Base-by-base conservation (phyloP, 2,329 filamentous ascomycete species). In the Talaromyces piceae region DNA sequence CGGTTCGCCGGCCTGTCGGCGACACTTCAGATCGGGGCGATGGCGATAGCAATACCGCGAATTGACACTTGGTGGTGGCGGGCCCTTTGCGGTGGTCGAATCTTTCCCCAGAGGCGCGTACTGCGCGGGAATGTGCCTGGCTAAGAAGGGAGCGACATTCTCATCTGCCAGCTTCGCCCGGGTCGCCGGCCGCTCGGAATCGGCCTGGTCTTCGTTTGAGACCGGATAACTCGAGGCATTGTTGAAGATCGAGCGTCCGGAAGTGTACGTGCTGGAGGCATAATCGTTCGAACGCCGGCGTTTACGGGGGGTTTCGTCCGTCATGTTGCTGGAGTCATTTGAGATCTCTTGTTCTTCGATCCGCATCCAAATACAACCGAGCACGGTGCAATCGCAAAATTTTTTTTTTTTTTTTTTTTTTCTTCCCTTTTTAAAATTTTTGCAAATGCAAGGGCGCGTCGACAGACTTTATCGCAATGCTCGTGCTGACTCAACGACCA, bases 31-130 rank as follows among this genome's bases (percentile, higher is more conserved):
- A 68, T 97, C 93, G 2, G 93, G 93, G 49, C 88, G 80, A 69
- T 98, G 93, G 51, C 93, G 84, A 69, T 98, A 98, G 73, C 93
- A 98, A 73, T 87, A 97, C 67, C 88, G 93, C 60, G 89, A 94
- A 67, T 91, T 95, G 30, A 58, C 59, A 13, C 50, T 55, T 12
- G 55, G 60, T 77, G 79, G 56, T 82, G 47, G 33, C 83, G 45
- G 28, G 23, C 80, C 61, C 30, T 57, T 53, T 12, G 58, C 49
- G 26, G 58, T 52, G 8, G 57, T 56, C 20, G 59, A 52, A 41
- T 60, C 57, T 12, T 63, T 62, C 11, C 86, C 85, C 51, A 89
- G 74, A 13, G 88, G 88, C 28, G 90, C 88, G 71, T 97, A 96
- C 62, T 93, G 80, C 56, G 83, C 82, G 2, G 91, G 91, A 46